Conservation (phyloP, 2,329 filamentous ascomycete genomes). For the Waltergamsia citrina region DNA sequence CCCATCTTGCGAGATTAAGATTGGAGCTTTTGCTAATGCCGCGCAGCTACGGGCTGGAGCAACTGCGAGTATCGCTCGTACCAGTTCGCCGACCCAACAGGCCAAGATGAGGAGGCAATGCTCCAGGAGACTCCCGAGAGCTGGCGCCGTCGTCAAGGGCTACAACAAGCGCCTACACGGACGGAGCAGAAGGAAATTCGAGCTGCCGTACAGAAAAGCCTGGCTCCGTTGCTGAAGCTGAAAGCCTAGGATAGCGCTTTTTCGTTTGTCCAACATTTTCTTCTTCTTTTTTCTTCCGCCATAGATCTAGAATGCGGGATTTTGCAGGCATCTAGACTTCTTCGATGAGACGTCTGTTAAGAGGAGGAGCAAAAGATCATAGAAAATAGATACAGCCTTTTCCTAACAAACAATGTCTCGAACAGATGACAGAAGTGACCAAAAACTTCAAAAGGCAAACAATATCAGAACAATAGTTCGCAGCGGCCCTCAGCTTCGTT, state of each 20-base stretch:
- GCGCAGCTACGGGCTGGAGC: conserved; percentile 58
- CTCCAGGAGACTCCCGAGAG: conserved; percentile 40
- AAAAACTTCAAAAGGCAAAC: no score
- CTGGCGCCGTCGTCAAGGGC: conserved; percentile 33
- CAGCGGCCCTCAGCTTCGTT: no score
- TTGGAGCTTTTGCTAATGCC: not conserved
- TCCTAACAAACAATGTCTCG: no score
- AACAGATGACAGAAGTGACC: no score
- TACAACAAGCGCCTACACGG: conserved; percentile 25
- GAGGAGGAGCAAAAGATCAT: no score
- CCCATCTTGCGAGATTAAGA: not conserved
- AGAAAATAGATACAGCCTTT: no score
- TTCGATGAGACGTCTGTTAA: no score
- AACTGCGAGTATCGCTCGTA: conserved; percentile 68
- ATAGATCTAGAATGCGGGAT: no score
- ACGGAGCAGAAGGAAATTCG: conserved; percentile 37
- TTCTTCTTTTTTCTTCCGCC: no score
- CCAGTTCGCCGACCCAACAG: conserved; percentile 45
- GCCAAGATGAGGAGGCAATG: conserved; percentile 35
- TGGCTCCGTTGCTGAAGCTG: conserved; percentile 27
- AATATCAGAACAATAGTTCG: no score
- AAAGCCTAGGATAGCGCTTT: conserved; percentile 1
- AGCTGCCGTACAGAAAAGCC: conserved; percentile 21
- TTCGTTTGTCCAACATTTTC: no score
- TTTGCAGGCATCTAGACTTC: no score